Conservation (phyloP, 345 rosid species). For the Populus deltoides region DNA sequence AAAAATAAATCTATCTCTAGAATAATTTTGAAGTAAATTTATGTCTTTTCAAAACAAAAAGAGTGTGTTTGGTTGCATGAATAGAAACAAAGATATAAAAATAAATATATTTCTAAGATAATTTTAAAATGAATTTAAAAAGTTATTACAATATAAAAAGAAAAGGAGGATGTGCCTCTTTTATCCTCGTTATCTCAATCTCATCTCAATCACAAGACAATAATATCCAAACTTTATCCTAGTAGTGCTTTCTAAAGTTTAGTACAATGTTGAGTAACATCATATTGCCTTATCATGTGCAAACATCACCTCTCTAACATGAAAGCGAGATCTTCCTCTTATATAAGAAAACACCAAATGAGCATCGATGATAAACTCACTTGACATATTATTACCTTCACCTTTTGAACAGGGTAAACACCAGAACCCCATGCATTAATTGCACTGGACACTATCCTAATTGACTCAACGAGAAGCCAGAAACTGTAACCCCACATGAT, state of each 20-base stretch:
- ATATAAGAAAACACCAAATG: background rate
- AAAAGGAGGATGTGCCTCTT: too few species aligned
- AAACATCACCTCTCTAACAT: background rate
- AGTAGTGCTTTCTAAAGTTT: background rate
- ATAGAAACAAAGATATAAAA: too few species aligned
- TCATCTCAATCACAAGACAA: too few species aligned
- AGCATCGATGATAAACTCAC: background rate
- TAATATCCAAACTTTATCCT: background rate
- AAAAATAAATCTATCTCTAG: too few species aligned
- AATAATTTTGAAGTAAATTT: too few species aligned
- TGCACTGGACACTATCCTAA: background rate
- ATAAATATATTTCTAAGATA: too few species aligned
- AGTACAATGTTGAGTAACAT: background rate
- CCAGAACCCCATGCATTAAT: background rate
- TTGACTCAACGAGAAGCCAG: background rate
- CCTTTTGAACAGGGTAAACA: background rate
- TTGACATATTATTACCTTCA: too few species aligned
- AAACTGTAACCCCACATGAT: background rate
- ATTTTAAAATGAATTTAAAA: too few species aligned
- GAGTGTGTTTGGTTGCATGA: too few species aligned
- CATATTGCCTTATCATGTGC: background rate
- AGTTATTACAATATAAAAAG: too few species aligned
- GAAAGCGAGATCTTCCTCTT: background rate
- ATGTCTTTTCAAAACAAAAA: too few species aligned
- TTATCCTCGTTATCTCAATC: too few species aligned